Evolutionary conservation across 2,329 filamentous ascomycete species (phyloP).

Genomic region (Pestalotiopsis sp.): DNA sequence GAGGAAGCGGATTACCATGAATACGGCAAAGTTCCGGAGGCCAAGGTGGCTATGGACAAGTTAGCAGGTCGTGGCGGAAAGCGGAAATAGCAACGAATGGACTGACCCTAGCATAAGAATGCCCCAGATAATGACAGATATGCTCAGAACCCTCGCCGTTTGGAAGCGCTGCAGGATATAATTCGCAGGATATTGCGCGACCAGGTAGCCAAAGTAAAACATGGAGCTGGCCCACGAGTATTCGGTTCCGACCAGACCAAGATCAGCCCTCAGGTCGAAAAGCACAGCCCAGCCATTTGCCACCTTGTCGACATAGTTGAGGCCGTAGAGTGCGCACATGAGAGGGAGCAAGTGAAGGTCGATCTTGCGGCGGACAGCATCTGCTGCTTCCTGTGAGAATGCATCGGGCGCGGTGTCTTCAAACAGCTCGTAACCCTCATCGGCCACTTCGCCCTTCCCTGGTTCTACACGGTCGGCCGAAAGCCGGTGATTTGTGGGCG

Average conservation of each 20-base stretch:
- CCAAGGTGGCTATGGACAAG: slow-evolving; percentile 18
- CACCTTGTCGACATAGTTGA: slow-evolving; percentile 55
- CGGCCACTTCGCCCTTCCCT: slow-evolving; percentile 20
- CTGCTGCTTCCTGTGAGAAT: slow-evolving; percentile 19
- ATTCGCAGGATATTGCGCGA: slow-evolving; percentile 29
- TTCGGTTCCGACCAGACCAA: slow-evolving; percentile 30
- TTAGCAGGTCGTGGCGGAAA: background rate
- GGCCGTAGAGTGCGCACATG: slow-evolving; percentile 59
- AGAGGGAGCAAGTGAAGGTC: slow-evolving; percentile 50
- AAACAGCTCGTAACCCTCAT: slow-evolving; percentile 27
- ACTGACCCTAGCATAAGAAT: background rate
- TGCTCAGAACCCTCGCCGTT: slow-evolving; percentile 28
- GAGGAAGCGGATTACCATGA: slow-evolving; percentile 19
- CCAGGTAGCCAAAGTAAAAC: slow-evolving; percentile 31
- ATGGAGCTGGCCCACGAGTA: slow-evolving; percentile 51
- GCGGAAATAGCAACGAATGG: background rate
- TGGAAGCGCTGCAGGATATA: slow-evolving; percentile 29
- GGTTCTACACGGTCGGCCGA: background rate
- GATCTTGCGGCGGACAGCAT: slow-evolving; percentile 38
- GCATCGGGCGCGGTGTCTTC: slow-evolving; percentile 17
- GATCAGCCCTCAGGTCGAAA: slow-evolving; percentile 23
- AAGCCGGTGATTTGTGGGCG: background rate
- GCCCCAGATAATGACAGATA: slow-evolving; percentile 21
- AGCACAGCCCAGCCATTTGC: slow-evolving; percentile 27
- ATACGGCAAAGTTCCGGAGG: slow-evolving; percentile 28